Base-by-base conservation (phyloP, 2,329 filamentous ascomycete species). In the Aspergillus sergii region DNA sequence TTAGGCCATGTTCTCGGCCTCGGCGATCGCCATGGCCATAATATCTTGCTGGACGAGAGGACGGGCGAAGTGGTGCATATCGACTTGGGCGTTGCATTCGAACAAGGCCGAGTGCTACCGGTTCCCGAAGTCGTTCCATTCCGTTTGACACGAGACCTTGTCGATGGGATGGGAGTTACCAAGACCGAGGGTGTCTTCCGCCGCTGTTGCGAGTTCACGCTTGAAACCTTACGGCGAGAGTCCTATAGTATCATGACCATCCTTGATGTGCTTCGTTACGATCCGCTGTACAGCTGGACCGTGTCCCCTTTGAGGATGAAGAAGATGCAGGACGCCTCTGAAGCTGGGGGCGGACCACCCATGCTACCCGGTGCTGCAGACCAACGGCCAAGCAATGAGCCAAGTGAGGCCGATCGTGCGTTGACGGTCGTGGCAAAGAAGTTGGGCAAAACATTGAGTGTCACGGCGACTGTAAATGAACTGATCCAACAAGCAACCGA, bases 211-310 rank as follows among this genome's bases (percentile, higher is more conserved):
- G 96, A 99, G 76, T 98, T 98, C 76, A 98, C 94, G 0, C 87
- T 99, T 36, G 93, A 97, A 66, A 94, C 96, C 1, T 83, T 99
- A 41, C 89, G 95, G n/a, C 91, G 96, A 71, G 95, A 99, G 76
- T 92, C 92, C 14, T 96, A 97, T 75, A 94, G 91, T 51, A 99
- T 99, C 80, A 98, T 97, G 94, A 98, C 95, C 0, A 93, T 99
- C 59, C 87, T 99, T 23, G 96, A 99, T 74, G 96, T 99, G 26
- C 82, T 99, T 63, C 91, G 96, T n/a, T 98, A 97, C 78, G 95
- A 99, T 83, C 96, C 95, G 1, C 81, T 99, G 65, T 96, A 98
- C 77, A 95, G 89, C 64, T 99, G 95, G 95, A 94, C 92, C 41
- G 89, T 97, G 61, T 95, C 92, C 12, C 87, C 88, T 0, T 76